Evolutionary conservation across 345 rosid species (phyloP), one percentile per base, ranked within the genome.

Genomic region (Rhodamnia argentea): DNA sequence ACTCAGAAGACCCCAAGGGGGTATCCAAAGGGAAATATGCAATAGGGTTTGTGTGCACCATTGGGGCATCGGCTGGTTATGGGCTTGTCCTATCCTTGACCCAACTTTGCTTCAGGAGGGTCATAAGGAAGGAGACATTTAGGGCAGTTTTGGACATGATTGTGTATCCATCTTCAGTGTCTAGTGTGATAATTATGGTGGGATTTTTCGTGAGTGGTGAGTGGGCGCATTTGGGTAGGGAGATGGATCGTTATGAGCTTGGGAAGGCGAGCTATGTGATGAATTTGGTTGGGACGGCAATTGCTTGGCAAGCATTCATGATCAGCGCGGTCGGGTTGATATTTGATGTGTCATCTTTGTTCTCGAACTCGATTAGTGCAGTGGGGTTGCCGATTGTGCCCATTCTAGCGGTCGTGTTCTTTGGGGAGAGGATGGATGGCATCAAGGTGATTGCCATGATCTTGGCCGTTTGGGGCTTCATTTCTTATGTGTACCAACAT

Each of bases 161-260:
- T 57, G 37, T 93, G 13, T 91, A 26, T 81, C 88, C 76, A 20
- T 78, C 83, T 32, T 0, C 88, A 13, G 89, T 90, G 4, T 91
- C 93, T 3, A 87, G 89, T 8, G 26, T 37, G 37, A 74, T 24
- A 5, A 42, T 84, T 13, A 13, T 86, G 12, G 84, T 89, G 70
- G 94, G 93, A n/a, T 85, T 91, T 14, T 91, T 91, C 7, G 90
- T 81, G 2, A 91, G 94, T 37, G 94, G 93, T 13, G 93, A 93
- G 9, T 91, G 92, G 93, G 83, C 74, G 52, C 62, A 27, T 51
- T 40, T 90, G 47, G 57, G 32, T 6, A 83, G 23, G 4, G 95
- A 93, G 62, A 87, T 89, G 91, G 86, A 88, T 11, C 91, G 13
- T 27, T 93, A 53, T 78, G 27, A 85, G 54, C 32, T 88, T 13